phyloP scores from a whole-genome alignment of 306 rosid species.

The Rosa chinensis region DNA sequence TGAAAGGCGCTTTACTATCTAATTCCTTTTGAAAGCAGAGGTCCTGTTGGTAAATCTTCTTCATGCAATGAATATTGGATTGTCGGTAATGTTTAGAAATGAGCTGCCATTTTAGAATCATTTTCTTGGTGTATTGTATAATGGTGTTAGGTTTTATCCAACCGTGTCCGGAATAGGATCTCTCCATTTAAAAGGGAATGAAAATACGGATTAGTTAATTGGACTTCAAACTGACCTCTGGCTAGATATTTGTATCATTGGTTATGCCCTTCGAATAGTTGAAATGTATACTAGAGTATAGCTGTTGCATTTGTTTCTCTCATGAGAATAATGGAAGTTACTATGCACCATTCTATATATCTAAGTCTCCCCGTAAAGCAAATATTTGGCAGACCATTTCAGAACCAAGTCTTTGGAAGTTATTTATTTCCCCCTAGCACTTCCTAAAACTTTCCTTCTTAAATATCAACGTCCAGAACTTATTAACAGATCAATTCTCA shows the following conservation, averaged over 20 bases:
- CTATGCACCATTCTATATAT: neutral
- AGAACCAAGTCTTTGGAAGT: neutral
- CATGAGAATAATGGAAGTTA: neutral
- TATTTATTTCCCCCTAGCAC: neutral
- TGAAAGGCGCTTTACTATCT: neutral
- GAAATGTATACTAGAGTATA: neutral
- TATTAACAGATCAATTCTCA: neutral
- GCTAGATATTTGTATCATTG: neutral
- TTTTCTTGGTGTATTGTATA: neutral
- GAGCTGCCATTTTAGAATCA: neutral
- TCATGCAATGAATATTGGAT: neutral
- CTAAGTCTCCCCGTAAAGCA: neutral
- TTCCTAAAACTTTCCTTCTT: neutral
- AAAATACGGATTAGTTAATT: neutral
- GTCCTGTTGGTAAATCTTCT: neutral
- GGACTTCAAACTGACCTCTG: constrained; percentile 3
- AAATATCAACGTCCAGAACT: neutral
- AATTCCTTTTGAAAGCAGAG: neutral
- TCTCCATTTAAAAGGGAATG: neutral
- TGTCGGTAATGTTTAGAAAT: neutral
- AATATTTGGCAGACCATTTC: neutral
- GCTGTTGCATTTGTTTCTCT: neutral
- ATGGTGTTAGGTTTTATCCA: neutral
- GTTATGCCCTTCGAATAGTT: neutral
- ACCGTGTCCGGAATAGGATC: neutral